Percentiles rank a stretch among this genome's conserved stretches.
phyloP scores from a whole-genome alignment of 1,139 yeast genomes.

The Zygosaccharomyces sapae region DNA sequence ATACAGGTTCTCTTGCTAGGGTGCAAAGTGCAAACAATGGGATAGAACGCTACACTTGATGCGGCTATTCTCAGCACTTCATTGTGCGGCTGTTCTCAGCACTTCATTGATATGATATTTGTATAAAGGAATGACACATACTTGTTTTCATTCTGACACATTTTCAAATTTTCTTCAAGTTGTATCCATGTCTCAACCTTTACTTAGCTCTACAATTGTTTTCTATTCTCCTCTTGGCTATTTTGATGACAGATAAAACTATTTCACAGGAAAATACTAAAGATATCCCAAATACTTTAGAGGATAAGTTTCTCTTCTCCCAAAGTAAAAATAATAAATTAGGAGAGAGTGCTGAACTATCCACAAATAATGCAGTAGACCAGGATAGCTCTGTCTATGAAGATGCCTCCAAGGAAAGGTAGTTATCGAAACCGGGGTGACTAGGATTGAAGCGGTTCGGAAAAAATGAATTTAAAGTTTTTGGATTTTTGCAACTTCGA shows the following conservation, averaged over 20 bases:
- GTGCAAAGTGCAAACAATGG: neutral
- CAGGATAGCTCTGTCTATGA: neutral
- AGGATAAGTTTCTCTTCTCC: neutral
- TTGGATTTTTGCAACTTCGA: constrained; percentile 19
- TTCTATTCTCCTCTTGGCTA: neutral
- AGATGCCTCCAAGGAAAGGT: neutral
- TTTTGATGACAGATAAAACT: neutral
- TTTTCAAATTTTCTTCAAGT: neutral
- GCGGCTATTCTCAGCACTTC: neutral
- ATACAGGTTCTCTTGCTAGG: too few species aligned
- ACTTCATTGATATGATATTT: neutral
- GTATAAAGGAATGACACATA: neutral
- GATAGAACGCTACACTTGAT: neutral
- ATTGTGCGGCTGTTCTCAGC: neutral
- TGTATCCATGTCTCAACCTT: neutral
- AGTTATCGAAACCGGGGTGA: constrained; percentile 33
- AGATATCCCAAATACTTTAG: neutral
- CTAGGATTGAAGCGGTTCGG: constrained; percentile 35
- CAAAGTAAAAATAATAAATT: neutral
- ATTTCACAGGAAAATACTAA: neutral
- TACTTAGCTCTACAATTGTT: neutral
- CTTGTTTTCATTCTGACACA: neutral
- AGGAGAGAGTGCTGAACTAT: neutral
- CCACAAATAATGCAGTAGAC: neutral
- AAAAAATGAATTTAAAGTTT: constrained; percentile 25